These are phyloP conservation scores for Aspergillus cristatus DNA, from an alignment of 495 filamentous ascomycete species.

Conservation along the genomic window DNA sequence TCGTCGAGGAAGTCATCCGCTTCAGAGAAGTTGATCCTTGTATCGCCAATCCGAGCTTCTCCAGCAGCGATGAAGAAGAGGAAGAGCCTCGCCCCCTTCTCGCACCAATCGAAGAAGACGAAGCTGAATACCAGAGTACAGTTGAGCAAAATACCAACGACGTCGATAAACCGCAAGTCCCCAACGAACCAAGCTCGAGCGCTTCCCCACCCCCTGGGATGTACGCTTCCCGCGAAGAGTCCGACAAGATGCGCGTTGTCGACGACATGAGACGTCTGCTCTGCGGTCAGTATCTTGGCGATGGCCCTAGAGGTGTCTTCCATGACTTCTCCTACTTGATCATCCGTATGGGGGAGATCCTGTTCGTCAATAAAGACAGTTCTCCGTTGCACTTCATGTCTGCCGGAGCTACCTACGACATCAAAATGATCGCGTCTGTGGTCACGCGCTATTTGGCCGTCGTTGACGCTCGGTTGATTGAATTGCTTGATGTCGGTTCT, in stretches of 20 bases:
- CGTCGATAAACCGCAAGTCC: too few species aligned
- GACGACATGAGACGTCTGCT: conserved; percentile 4
- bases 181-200: too few species aligned
- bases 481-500: conserved; percentile 1
- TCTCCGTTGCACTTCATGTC: conserved; percentile 6
- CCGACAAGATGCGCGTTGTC: conserved; percentile 9
- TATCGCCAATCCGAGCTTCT: conserved; percentile 2
- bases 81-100: too few species aligned
- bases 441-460: conserved; percentile 11
- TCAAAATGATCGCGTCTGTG: conserved; percentile 1
- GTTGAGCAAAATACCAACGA: too few species aligned
- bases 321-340: conserved; percentile 16
- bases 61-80: background rate
- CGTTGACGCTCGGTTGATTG: conserved; percentile 9
- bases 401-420: conserved; percentile 2
- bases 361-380: background rate
- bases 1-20: conserved; percentile 13
- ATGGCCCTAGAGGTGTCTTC: conserved; percentile 13
- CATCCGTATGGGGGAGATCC: conserved; percentile 10
- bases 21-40: conserved; percentile 7
- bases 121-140: too few species aligned
- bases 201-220: too few species aligned
- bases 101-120: background rate
- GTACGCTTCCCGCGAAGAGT: too few species aligned
- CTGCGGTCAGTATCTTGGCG: too few species aligned